phyloP scores from a whole-genome alignment of 2,329 filamentous ascomycete species.

The Pyricularia pennisetigena region DNA sequence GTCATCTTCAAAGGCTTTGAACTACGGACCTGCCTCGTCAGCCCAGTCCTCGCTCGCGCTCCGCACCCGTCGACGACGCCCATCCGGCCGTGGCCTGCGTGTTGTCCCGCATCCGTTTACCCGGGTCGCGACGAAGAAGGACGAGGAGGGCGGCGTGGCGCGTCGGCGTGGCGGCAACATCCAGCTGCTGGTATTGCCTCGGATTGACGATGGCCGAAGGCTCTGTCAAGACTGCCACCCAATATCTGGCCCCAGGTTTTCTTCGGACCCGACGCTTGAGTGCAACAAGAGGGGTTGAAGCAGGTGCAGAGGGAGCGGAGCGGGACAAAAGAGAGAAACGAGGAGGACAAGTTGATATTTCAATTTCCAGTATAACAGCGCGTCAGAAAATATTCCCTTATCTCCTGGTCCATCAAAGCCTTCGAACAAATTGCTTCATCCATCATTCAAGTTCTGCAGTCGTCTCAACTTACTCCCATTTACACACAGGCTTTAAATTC shows the following conservation, averaged over 20 bases:
- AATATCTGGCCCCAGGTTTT: constrained; percentile 28
- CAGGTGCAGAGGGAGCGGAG: too few relatives aligned
- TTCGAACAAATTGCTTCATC: background rate
- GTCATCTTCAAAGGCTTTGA: constrained; percentile 19
- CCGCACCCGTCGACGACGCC: constrained; percentile 20
- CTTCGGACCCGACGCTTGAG: constrained; percentile 16
- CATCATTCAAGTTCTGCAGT: background rate
- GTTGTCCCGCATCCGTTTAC: constrained; percentile 23
- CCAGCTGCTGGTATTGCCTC: too few relatives aligned
- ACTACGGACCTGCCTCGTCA: constrained; percentile 15
- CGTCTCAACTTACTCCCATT: background rate
- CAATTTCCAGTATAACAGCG: background rate
- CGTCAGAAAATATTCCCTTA: background rate
- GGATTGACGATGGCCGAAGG: too few relatives aligned
- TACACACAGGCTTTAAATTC: background rate
- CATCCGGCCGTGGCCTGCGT: constrained; percentile 22
- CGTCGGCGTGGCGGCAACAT: constrained; percentile 21
- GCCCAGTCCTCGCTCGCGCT: constrained; percentile 25
- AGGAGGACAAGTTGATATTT: background rate
- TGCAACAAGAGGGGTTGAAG: too few relatives aligned
- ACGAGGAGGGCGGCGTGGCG: too few relatives aligned
- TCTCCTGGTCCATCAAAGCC: background rate
- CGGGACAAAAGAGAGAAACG: too few relatives aligned
- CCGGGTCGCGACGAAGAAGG: too few relatives aligned
- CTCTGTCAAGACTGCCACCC: constrained; percentile 28